Base-by-base conservation (phyloP, 495 filamentous ascomycete genomes). In the Aspergillus kassunensis region DNA sequence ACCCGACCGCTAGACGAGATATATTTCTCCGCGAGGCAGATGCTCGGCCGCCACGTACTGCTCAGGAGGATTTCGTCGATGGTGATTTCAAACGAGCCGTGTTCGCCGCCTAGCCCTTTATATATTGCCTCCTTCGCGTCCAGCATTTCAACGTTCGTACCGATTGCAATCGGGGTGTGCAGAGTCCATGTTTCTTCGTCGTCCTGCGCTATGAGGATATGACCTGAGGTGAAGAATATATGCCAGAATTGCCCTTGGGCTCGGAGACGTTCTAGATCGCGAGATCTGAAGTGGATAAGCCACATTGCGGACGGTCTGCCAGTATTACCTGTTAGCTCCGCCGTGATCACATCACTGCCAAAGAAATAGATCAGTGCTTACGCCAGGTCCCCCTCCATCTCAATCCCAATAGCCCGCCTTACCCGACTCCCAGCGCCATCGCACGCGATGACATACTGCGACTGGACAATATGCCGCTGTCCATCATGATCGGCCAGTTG, bases 281-380 rank as follows among this genome's bases (percentile, higher is more conserved):
- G n/a, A 0, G 63, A 66, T 20, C 58, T 63, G 50, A 68, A 65
- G 36, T 71, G 61, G 6, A 68, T 55, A 0, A 70, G 59, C 19
- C 35, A 47, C n/a, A 59, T 43, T 24, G 20, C 24, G 6, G 15
- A 16, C 31, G 58, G 56, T 16, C 58, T 55, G 44, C 24, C n/a
- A n/a, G n/a, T n/a, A n/a, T n/a, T n/a, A n/a, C n/a, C n/a, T n/a
- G n/a, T n/a, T n/a, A n/a, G n/a, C n/a, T n/a, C n/a, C n/a, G n/a
- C n/a, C n/a, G n/a, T n/a, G n/a, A n/a, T n/a, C n/a, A n/a, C n/a
- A n/a, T n/a, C n/a, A n/a, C n/a, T n/a, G n/a, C n/a, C n/a, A n/a
- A n/a, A n/a, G n/a, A n/a, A n/a, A n/a, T n/a, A n/a, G n/a, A n/a
- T n/a, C n/a, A 23, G 3, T 25, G 18, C 44, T 24, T 36, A 48